Evolutionary conservation across 768 basidiomycete species (phyloP).

Genomic region (Megacollybia marginata): DNA sequence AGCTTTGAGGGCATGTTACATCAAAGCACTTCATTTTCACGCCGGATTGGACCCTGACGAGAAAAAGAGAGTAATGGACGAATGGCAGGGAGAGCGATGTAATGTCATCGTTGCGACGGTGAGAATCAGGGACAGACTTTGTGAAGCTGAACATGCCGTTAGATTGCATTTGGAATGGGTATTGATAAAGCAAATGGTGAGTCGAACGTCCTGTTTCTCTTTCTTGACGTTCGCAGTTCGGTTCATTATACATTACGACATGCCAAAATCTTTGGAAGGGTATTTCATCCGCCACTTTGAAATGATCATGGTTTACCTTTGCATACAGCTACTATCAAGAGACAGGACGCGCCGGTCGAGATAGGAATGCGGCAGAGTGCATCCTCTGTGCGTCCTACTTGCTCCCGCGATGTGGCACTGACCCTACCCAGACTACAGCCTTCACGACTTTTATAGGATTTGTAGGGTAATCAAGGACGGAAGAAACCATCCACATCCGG

Average conservation of each 20-base stretch:
- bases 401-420: background rate
- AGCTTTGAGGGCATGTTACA: conserved; percentile 47
- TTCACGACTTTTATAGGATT: conserved; percentile 65
- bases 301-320: background rate
- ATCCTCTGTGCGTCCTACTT: conserved; percentile 62
- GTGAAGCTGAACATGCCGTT: background rate
- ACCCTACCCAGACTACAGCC: conserved; percentile 2
- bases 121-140: conserved; percentile 11
- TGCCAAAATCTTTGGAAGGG: conserved; percentile 83
- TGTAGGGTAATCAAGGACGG: conserved; percentile 54
- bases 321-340: conserved; percentile 79
- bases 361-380: conserved; percentile 79
- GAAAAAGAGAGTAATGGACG: conserved; percentile 50
- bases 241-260: conserved; percentile 81
- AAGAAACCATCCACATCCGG: conserved; percentile 34
- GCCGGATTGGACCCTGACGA: conserved; percentile 64
- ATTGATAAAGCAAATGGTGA: conserved; percentile 80
- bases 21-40: conserved; percentile 78
- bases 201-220: conserved; percentile 4
- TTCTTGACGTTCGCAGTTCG: conserved; percentile 46
- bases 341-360: conserved; percentile 89
- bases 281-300: conserved; percentile 27
- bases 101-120: conserved; percentile 93
- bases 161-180: conserved; percentile 98
- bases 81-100: conserved; percentile 69